These are phyloP conservation scores for Globisporangium irregulare DNA, from an alignment of 352 stramenopile species.

Conservation along the genomic window DNA sequence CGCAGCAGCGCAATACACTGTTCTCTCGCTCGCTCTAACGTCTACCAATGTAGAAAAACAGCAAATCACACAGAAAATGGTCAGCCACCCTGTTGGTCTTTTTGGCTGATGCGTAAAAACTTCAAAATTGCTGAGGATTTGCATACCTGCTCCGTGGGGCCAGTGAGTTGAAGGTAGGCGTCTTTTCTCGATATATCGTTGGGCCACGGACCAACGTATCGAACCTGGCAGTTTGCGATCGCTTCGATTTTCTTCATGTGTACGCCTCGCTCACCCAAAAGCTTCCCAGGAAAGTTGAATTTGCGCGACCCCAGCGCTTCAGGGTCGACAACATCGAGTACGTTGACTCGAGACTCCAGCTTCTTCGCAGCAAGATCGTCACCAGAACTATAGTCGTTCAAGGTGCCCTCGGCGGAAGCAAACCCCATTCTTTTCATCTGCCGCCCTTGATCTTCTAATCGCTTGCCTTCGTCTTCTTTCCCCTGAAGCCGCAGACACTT, in stretches of 20 bases:
- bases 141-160: constrained; percentile 18
- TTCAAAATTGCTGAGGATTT: neutral
- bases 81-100: neutral
- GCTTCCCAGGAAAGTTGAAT: constrained; percentile 63
- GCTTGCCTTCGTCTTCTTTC: constrained; percentile 56
- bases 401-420: constrained; percentile 20
- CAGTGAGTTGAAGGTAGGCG: constrained; percentile 15
- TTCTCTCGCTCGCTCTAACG: constrained; percentile 18
- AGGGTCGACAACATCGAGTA: constrained; percentile 30
- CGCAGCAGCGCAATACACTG: constrained; percentile 17
- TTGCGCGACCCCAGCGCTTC: constrained; percentile 42
- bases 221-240: constrained; percentile 28
- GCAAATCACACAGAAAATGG: neutral
- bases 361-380: constrained; percentile 15
- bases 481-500: constrained; percentile 63
- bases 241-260: constrained; percentile 62
- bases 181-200: constrained; percentile 9
- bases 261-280: constrained; percentile 61
- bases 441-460: constrained; percentile 46
- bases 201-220: constrained; percentile 20
- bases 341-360: constrained; percentile 23
- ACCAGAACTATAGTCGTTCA: constrained; percentile 5
- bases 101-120: neutral
- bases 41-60: constrained; percentile 3
- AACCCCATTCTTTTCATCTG: constrained; percentile 64